phyloP scores from a whole-genome alignment of 2,329 filamentous ascomycete species.

The Pseudonectria foliicola region DNA sequence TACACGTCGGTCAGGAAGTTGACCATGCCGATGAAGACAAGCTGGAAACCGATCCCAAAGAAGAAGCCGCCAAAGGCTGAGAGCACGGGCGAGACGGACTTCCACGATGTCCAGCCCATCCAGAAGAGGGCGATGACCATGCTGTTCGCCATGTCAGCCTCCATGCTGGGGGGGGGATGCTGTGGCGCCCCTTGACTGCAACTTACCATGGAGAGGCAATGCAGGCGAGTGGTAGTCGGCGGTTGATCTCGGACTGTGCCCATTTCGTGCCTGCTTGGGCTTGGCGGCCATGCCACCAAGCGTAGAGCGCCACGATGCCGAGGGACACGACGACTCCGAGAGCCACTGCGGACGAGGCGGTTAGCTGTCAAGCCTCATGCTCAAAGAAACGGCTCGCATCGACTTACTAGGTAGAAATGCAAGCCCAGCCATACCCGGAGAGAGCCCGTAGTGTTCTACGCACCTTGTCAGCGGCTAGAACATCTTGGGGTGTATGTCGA shows the following conservation, averaged over 20 bases:
- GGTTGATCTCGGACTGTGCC: conserved; percentile 24
- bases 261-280: conserved; percentile 21
- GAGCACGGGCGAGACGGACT: conserved; percentile 23
- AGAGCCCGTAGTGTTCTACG: conserved; percentile 34
- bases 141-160: conserved; percentile 17
- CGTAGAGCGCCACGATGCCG: conserved; percentile 18
- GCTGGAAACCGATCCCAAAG: conserved; percentile 31
- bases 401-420: conserved; percentile 41
- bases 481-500: not conserved
- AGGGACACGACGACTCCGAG: conserved; percentile 19
- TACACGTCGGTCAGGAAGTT: conserved; percentile 30
- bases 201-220: conserved; percentile 55
- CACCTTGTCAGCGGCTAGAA: not conserved
- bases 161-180: conserved; percentile 35
- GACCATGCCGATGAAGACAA: conserved; percentile 29
- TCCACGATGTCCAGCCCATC: conserved; percentile 52
- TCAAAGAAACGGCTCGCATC: not conserved
- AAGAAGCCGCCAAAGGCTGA: conserved; percentile 36
- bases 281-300: conserved; percentile 21
- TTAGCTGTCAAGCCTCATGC: conserved; percentile 16
- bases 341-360: conserved; percentile 11
- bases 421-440: conserved; percentile 37
- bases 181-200: conserved; percentile 2
- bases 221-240: conserved; percentile 39
- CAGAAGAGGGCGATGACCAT: conserved; percentile 52